Evolutionary conservation across 2,329 filamentous ascomycete genomes (phyloP).

Genomic region (Colletotrichum incanum): DNA sequence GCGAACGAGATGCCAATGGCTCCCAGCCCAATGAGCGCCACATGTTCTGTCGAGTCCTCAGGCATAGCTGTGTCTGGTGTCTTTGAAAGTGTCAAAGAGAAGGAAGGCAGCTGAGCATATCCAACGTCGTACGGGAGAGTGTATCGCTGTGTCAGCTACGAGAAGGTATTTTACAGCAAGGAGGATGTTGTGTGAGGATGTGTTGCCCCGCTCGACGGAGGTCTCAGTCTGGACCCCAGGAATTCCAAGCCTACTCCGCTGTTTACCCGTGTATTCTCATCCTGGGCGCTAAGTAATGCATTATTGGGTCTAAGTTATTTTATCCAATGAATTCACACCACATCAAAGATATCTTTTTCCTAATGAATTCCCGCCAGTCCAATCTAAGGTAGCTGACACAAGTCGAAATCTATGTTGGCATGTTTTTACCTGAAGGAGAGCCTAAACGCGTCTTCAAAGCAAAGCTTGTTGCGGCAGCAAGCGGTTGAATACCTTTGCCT

Average conservation of each 20-base stretch:
- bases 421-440: too few relatives aligned
- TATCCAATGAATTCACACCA: too few relatives aligned
- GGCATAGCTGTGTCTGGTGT: neutral
- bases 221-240: neutral
- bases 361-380: too few relatives aligned
- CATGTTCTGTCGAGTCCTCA: neutral
- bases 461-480: too few relatives aligned
- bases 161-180: neutral
- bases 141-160: neutral
- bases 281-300: neutral
- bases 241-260: neutral
- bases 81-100: neutral
- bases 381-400: too few relatives aligned
- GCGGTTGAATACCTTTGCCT: too few relatives aligned
- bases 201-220: neutral
- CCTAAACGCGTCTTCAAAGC: too few relatives aligned
- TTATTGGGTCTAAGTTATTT: neutral
- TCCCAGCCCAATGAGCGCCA: slow-evolving; percentile 58
- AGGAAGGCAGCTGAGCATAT: neutral
- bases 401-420: too few relatives aligned
- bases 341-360: too few relatives aligned
- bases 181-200: neutral
- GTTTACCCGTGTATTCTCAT: neutral
- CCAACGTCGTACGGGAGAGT: neutral
- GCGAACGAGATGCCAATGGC: slow-evolving; percentile 71